Conservation (phyloP, 75 land plant species). For the Picea glauca region DNA sequence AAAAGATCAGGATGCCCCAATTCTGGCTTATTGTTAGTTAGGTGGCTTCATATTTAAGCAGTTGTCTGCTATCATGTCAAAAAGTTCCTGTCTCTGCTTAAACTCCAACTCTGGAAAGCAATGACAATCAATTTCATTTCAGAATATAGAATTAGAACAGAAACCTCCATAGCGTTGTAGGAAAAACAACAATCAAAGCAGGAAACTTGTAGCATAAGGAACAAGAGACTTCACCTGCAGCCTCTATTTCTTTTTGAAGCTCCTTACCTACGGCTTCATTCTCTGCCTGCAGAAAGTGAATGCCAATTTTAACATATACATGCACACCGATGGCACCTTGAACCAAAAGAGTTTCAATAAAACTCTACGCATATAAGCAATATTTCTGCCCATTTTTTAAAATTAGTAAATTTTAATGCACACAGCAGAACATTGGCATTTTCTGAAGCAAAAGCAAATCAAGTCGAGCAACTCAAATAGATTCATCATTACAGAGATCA, state of each 20-base stretch:
- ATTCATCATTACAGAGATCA: background rate
- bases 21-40: background rate
- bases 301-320: background rate
- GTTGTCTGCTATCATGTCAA: conserved; percentile 73
- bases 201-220: background rate
- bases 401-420: background rate
- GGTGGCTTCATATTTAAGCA: conserved; percentile 88
- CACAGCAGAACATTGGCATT: background rate
- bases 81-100: conserved; percentile 71
- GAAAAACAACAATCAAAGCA: background rate
- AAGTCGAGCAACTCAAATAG: background rate
- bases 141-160: background rate
- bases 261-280: conserved; percentile 85
- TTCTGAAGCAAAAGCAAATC: background rate
- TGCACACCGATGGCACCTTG: background rate
- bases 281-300: conserved; percentile 53
- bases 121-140: background rate
- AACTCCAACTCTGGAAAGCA: conserved; percentile 63
- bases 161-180: background rate
- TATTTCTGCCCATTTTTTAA: background rate
- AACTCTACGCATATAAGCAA: no score
- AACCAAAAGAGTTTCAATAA: no score
- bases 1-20: background rate
- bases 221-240: conserved; percentile 54
- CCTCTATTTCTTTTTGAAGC: conserved; percentile 75